phyloP scores from a whole-genome alignment of 768 basidiomycete genomes.

The Lentinula sp. region DNA sequence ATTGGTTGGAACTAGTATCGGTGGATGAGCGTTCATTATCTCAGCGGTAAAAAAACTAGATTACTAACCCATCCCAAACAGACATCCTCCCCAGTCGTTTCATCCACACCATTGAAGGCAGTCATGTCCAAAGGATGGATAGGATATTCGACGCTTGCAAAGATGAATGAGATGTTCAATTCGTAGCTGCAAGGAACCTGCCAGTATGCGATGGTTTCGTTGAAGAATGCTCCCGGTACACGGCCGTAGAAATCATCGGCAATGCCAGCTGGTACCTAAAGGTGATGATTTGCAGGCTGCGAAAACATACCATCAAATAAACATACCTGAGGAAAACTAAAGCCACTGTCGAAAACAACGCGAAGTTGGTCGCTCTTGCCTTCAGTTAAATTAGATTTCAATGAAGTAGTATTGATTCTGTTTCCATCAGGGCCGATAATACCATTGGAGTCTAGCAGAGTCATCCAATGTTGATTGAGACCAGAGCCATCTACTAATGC shows the following conservation, averaged over 20 bases:
- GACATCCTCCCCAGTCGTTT: conserved; percentile 2
- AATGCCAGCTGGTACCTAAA: conserved; percentile 9
- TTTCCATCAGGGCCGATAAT: conserved; percentile 20
- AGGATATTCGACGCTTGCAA: conserved; percentile 13
- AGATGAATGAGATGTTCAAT: conserved; percentile 15
- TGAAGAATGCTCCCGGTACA: conserved; percentile 14
- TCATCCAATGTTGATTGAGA: conserved; percentile 14
- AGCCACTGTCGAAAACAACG: conserved; percentile 15
- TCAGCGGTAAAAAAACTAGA: neutral
- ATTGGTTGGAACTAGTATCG: neutral
- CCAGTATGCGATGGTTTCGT: conserved; percentile 7
- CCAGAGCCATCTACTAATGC: conserved; percentile 10
- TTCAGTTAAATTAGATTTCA: conserved; percentile 7
- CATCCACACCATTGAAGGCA: neutral
- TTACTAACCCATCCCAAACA: conserved; percentile 8
- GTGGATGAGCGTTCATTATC: neutral
- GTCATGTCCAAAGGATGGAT: conserved; percentile 19
- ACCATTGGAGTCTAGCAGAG: conserved; percentile 9
- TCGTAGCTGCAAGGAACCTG: conserved; percentile 17
- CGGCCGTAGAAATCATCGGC: conserved; percentile 19
- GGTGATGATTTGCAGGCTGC: neutral
- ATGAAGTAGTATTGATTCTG: conserved; percentile 8
- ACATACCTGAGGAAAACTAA: conserved; percentile 13
- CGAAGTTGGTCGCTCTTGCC: conserved; percentile 11
- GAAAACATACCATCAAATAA: neutral